These are phyloP conservation scores for Caloboletus inedulis DNA, from an alignment of 1,284 basidiomycete species.

Conservation along the genomic window DNA sequence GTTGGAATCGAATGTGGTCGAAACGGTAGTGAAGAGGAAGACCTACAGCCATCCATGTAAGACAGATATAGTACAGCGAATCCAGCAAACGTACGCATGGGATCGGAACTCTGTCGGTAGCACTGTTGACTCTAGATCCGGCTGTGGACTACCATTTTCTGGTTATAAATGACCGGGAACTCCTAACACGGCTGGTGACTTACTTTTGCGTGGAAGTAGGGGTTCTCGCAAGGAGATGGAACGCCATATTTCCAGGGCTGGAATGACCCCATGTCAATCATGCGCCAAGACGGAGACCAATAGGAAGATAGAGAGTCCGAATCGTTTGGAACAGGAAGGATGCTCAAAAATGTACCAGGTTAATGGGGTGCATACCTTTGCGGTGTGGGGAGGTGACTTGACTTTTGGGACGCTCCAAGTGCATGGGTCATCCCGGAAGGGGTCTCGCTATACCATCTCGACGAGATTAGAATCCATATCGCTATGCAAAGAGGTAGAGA, in stretches of 20 bases:
- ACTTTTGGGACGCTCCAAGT: constrained; percentile 8
- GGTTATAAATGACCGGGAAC: neutral
- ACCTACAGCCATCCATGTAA: constrained; percentile 15
- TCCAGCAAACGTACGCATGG: constrained; percentile 16
- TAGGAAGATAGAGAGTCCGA: constrained; percentile 5
- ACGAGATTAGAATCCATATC: neutral
- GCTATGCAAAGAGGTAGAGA: neutral
- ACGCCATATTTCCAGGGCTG: constrained; percentile 50
- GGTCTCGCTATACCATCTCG: constrained; percentile 8
- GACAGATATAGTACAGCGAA: neutral
- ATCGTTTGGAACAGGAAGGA: neutral
- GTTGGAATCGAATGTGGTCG: constrained; percentile 48
- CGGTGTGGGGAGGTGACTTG: constrained; percentile 28
- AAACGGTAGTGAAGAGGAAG: constrained; percentile 20
- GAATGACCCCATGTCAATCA: constrained; percentile 9
- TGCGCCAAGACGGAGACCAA: neutral
- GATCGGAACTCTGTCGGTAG: constrained; percentile 24
- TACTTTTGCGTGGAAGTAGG: constrained; percentile 47
- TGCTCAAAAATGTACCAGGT: neutral
- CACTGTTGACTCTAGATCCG: constrained; percentile 11
- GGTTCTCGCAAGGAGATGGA: constrained; percentile 42
- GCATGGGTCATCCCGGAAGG: constrained; percentile 2
- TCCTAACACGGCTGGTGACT: constrained; percentile 11
- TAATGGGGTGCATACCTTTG: constrained; percentile 18
- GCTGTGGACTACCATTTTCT: constrained; percentile 7